Percentiles rank a stretch among this genome's conserved stretches.
Evolutionary conservation across 192 early-diverging fungal species (phyloP).

Genomic region (Backusella australiensis): DNA sequence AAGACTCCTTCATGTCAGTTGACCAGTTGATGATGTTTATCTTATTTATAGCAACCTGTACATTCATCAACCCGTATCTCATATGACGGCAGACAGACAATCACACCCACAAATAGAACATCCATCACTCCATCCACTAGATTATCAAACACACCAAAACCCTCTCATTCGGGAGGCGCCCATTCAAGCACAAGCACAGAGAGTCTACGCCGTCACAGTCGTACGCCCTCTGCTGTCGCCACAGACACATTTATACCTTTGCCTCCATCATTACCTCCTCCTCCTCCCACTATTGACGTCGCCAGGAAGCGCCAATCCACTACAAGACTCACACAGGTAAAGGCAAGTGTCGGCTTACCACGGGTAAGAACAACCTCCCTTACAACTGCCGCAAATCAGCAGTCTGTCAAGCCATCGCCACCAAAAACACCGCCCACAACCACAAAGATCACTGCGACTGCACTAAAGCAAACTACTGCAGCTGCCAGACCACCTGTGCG

Average conservation of each 20-base stretch:
- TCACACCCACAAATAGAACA: neutral
- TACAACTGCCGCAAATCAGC: neutral
- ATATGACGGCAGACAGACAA: neutral
- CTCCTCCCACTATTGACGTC: neutral
- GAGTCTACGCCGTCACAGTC: neutral
- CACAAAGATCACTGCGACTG: neutral
- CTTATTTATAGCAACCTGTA: neutral
- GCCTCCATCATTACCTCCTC: neutral
- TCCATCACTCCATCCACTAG: conserved; percentile 2
- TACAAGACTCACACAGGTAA: conserved; percentile 3
- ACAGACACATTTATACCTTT: neutral
- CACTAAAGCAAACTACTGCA: neutral
- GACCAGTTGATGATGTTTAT: neutral
- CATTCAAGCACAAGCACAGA: neutral
- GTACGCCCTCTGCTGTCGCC: neutral
- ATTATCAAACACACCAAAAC: neutral
- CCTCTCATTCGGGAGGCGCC: neutral
- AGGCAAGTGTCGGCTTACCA: conserved; percentile 10
- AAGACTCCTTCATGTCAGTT: neutral
- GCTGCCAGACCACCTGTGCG: neutral
- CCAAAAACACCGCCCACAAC: neutral
- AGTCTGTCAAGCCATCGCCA: neutral
- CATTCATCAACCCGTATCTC: conserved; percentile 15
- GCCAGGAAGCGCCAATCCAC: conserved; percentile 6
- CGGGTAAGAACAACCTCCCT: conserved; percentile 20